Conservation (phyloP, 2,329 filamentous ascomycete species). For the Beauveria caledonica region DNA sequence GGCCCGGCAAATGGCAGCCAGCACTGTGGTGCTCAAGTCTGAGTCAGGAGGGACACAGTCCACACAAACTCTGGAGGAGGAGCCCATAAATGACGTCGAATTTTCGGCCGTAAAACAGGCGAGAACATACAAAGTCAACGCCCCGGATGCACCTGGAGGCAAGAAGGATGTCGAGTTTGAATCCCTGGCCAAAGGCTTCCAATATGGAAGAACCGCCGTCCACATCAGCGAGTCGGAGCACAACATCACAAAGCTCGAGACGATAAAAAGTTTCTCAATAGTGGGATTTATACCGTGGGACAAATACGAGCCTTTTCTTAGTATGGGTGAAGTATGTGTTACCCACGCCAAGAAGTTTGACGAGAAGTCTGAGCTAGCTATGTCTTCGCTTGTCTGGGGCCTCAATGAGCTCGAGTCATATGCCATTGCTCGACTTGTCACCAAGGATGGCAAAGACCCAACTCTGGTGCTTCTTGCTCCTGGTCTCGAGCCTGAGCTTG, state of each 20-base stretch:
- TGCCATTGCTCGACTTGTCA: constrained; percentile 76
- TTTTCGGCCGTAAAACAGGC: constrained; percentile 67
- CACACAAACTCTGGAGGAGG: constrained; percentile 38
- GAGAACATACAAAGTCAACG: constrained; percentile 74
- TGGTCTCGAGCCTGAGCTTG: constrained; percentile 66
- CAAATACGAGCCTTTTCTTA: constrained; percentile 76
- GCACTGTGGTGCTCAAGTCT: constrained; percentile 58
- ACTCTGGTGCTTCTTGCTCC: constrained; percentile 71
- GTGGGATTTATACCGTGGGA: constrained; percentile 75
- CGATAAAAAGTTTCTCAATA: constrained; percentile 65
- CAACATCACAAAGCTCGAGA: constrained; percentile 83
- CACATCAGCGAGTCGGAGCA: constrained; percentile 80
- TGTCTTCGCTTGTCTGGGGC: constrained; percentile 85
- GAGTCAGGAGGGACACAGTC: constrained; percentile 44
- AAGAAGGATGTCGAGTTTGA: constrained; percentile 77
- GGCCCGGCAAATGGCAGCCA: constrained; percentile 67
- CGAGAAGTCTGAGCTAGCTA: constrained; percentile 70
- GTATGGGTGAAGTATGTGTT: constrained; percentile 72
- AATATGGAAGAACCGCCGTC: constrained; percentile 87
- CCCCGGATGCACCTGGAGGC: constrained; percentile 64
- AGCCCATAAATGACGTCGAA: constrained; percentile 42
- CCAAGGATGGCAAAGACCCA: constrained; percentile 75
- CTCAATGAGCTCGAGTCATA: constrained; percentile 79
- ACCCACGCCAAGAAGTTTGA: constrained; percentile 72
- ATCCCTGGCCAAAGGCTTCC: constrained; percentile 83